Evolutionary conservation across 2,329 filamentous ascomycete species (phyloP).

Genomic region (Fusarium piperis): DNA sequence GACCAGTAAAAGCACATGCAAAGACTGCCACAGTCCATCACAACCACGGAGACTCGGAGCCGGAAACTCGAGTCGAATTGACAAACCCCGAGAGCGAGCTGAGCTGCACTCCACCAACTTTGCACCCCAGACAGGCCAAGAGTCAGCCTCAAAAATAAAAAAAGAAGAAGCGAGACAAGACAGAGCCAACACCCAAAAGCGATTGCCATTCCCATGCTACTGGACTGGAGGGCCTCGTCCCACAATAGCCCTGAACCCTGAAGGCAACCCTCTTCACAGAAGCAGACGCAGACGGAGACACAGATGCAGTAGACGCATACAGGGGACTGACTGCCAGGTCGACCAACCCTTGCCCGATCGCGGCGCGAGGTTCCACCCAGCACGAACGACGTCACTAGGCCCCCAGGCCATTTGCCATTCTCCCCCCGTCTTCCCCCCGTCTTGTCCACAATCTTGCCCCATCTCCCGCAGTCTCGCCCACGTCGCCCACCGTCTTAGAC

Average conservation of each 20-base stretch:
- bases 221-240: conserved; percentile 9
- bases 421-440: conserved; percentile 20
- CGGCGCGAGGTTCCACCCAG: conserved; percentile 17
- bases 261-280: conserved; percentile 12
- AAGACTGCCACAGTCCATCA: neutral
- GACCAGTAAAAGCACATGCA: neutral
- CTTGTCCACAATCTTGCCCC: conserved; percentile 10
- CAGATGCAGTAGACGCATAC: conserved; percentile 3
- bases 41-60: neutral
- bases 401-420: conserved; percentile 30
- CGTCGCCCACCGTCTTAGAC: neutral
- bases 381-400: conserved; percentile 34
- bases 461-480: conserved; percentile 27
- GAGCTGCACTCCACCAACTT: conserved; percentile 2
- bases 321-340: neutral
- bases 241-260: conserved; percentile 20
- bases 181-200: conserved; percentile 8
- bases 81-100: conserved; percentile 1
- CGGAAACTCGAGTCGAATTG: conserved; percentile 12
- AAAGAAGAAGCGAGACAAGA: conserved; percentile 17
- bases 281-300: conserved; percentile 13
- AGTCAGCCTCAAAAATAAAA: conserved; percentile 12
- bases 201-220: conserved; percentile 11
- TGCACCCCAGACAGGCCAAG: conserved; percentile 8
- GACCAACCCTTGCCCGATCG: conserved; percentile 28